Percentiles rank a stretch among this genome's conserved stretches.
Conservation (phyloP, 371 early-diverging fungal species). For the Mucor mucedo region DNA sequence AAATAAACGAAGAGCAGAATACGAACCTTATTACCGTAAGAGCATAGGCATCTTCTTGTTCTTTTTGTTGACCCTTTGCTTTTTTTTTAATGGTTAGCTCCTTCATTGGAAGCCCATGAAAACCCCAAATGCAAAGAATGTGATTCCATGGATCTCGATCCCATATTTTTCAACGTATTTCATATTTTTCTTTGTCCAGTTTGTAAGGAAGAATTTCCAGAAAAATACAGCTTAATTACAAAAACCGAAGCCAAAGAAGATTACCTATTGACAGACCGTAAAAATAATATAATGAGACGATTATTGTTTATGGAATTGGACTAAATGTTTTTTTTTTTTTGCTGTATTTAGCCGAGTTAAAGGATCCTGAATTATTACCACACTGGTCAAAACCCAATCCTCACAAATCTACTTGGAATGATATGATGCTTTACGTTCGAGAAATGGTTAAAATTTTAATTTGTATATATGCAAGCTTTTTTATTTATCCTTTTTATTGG, state of each 20-base stretch:
- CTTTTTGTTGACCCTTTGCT: neutral
- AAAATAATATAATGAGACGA: neutral
- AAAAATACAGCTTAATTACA: constrained; percentile 90
- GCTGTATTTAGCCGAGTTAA: constrained; percentile 71
- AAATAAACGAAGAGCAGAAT: constrained; percentile 19
- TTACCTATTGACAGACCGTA: constrained; percentile 88
- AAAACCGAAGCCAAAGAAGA: constrained; percentile 93
- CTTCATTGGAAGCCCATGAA: constrained; percentile 63
- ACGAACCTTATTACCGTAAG: neutral
- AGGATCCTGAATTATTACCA: constrained; percentile 78
- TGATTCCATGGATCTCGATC: constrained; percentile 78
- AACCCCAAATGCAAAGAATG: constrained; percentile 82
- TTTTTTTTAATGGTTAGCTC: constrained; percentile 40
- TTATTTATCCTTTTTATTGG: neutral
- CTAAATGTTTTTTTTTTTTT: neutral
- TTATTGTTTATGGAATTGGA: constrained; percentile 3
- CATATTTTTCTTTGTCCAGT: constrained; percentile 71
- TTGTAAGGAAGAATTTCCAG: constrained; percentile 77
- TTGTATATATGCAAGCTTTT: neutral
- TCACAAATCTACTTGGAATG: constrained; percentile 92
- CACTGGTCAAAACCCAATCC: constrained; percentile 93
- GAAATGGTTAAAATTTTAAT: constrained; percentile 60
- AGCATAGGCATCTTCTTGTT: neutral
- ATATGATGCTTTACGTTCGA: constrained; percentile 93
- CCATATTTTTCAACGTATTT: constrained; percentile 72